Conservation (phyloP, 129 eudicot genomes). For the Tagetes patula region DNA sequence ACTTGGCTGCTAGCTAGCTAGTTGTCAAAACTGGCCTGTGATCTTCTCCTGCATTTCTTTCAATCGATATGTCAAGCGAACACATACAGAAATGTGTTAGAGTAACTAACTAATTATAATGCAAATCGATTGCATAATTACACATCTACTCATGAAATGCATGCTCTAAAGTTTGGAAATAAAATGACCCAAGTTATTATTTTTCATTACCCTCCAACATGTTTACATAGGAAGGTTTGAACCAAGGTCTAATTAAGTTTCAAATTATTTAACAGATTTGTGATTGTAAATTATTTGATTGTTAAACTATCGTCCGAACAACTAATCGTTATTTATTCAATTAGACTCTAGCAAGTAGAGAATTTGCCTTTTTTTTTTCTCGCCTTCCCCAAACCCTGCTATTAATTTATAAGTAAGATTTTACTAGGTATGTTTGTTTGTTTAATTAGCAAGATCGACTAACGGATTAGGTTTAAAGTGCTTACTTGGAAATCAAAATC, state of each 20-base stretch:
- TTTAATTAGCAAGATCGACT: no score
- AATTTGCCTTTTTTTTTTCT: no score
- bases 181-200: no score
- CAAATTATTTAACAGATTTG: neutral
- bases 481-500: conserved; percentile 18
- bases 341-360: no score
- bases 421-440: no score
- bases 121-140: conserved; percentile 10
- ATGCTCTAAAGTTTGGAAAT: neutral
- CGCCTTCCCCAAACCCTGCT: no score
- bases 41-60: conserved; percentile 17
- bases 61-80: conserved; percentile 9
- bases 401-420: no score
- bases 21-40: conserved; percentile 2
- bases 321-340: neutral
- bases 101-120: neutral
- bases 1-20: neutral
- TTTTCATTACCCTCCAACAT: no score
- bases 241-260: neutral
- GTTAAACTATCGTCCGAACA: no score
- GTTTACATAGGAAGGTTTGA: no score
- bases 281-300: no score
- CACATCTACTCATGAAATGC: neutral
- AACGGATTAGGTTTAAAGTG: neutral
- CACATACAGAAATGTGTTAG: neutral